Evolutionary conservation across 2,329 filamentous ascomycete species (phyloP).

Genomic region (Xylaria sp.): DNA sequence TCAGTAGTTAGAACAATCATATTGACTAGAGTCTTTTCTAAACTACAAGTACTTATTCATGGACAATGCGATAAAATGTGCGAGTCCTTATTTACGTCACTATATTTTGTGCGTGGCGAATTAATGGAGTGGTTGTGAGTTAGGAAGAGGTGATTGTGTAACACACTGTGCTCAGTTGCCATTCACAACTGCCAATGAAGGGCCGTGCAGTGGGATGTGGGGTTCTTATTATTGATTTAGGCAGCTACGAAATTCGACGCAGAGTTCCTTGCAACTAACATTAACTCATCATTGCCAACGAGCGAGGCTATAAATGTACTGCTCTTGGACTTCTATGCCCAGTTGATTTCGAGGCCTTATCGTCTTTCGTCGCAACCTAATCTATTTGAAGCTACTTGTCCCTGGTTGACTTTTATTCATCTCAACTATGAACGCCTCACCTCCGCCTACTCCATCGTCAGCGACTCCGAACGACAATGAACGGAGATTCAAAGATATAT

Average conservation of each 20-base stretch:
- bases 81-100: not conserved
- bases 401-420: not conserved
- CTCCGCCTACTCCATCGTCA: constrained; percentile 36
- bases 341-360: not conserved
- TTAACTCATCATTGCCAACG: not conserved
- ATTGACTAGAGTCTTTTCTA: not conserved
- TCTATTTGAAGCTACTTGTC: not conserved
- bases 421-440: not conserved
- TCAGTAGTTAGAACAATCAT: not conserved
- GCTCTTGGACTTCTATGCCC: not conserved
- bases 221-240: not conserved
- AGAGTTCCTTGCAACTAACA: not conserved
- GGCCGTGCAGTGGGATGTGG: not conserved
- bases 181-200: not conserved
- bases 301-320: not conserved
- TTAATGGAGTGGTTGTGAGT: not conserved
- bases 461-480: constrained; percentile 29
- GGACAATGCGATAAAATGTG: not conserved
- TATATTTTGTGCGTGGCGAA: no score
- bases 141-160: not conserved
- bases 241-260: not conserved
- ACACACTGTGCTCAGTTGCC: not conserved
- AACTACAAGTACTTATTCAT: not conserved
- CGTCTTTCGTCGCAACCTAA: not conserved
- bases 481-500: constrained; percentile 41